phyloP scores from a whole-genome alignment of 2,329 filamentous ascomycete genomes.

The Aureobasidium sp. region DNA sequence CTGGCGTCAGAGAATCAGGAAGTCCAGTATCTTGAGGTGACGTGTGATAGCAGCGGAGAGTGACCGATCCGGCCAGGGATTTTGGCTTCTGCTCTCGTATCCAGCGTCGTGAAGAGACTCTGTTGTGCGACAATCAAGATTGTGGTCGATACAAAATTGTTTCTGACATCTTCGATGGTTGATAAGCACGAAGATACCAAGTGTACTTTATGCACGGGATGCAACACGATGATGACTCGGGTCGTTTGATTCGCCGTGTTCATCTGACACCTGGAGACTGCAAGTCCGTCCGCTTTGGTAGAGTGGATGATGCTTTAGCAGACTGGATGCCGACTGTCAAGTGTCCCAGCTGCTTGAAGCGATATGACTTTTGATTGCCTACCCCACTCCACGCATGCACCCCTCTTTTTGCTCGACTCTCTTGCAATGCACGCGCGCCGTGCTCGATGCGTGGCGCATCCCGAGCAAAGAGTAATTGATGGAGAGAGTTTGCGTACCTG shows the following conservation, averaged over 20 bases:
- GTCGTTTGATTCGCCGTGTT: neutral
- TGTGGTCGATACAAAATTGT: neutral
- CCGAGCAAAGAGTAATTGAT: neutral
- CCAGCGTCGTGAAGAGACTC: neutral
- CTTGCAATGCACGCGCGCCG: neutral
- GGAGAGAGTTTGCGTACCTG: constrained; percentile 8
- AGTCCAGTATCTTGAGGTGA: too few species aligned
- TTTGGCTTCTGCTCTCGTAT: neutral
- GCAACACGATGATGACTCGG: neutral
- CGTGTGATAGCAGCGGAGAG: too few species aligned
- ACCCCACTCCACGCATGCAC: constrained; percentile 3
- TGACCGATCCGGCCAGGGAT: too few species aligned
- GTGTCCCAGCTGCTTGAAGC: neutral
- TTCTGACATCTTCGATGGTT: neutral
- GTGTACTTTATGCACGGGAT: neutral
- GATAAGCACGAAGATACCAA: neutral
- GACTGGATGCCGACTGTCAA: neutral
- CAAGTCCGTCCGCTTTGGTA: neutral
- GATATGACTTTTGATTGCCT: neutral
- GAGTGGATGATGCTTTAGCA: neutral
- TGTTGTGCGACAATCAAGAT: neutral
- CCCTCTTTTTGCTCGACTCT: constrained; percentile 4
- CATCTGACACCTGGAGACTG: neutral
- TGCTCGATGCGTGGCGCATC: neutral
- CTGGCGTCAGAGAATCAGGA: too few species aligned